Percentiles rank a stretch among this genome's conserved stretches.
These are phyloP conservation scores for Phanerodontia chrysosporium DNA, from an alignment of 768 basidiomycete genomes.

Conservation along the genomic window DNA sequence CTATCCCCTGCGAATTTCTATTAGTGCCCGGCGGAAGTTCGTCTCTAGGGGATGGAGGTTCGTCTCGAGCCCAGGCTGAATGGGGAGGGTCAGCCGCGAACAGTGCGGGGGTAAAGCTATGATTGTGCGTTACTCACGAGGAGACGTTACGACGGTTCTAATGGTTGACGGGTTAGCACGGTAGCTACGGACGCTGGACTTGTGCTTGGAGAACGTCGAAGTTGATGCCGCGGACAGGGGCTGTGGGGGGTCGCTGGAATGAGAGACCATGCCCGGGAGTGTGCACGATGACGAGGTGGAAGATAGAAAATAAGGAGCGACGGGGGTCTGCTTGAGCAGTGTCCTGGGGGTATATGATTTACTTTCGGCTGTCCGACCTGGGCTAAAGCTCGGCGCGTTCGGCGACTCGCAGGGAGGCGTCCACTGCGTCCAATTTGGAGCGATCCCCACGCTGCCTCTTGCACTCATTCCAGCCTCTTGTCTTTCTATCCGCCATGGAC, in stretches of 20 bases:
- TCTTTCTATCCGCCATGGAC: conserved; percentile 39
- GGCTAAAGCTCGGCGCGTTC: conserved; percentile 3
- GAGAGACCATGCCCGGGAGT: not conserved
- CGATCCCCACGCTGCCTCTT: not conserved
- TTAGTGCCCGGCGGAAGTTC: conserved; percentile 34
- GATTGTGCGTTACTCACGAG: conserved; percentile 46
- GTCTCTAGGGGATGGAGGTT: conserved; percentile 69
- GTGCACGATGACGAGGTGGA: conserved; percentile 10
- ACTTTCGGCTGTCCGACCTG: conserved; percentile 1
- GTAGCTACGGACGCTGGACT: conserved; percentile 23
- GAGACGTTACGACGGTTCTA: conserved; percentile 58
- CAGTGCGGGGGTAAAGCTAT: not conserved
- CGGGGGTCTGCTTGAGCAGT: not conserved
- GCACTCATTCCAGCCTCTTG: not conserved
- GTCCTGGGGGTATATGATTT: conserved; percentile 1
- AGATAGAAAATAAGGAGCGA: conserved; percentile 4
- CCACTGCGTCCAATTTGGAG: not conserved
- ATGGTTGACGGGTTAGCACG: conserved; percentile 37
- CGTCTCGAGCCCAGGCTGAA: conserved; percentile 80
- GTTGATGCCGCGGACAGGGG: conserved; percentile 15
- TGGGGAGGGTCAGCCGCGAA: not conserved
- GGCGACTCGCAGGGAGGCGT: not conserved
- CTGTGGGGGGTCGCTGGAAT: not conserved
- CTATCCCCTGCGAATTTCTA: conserved; percentile 27
- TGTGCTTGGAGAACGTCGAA: conserved; percentile 25